These are phyloP conservation scores for Sclerotinia borealis DNA, from an alignment of 2,329 filamentous ascomycete species.

Conservation along the genomic window DNA sequence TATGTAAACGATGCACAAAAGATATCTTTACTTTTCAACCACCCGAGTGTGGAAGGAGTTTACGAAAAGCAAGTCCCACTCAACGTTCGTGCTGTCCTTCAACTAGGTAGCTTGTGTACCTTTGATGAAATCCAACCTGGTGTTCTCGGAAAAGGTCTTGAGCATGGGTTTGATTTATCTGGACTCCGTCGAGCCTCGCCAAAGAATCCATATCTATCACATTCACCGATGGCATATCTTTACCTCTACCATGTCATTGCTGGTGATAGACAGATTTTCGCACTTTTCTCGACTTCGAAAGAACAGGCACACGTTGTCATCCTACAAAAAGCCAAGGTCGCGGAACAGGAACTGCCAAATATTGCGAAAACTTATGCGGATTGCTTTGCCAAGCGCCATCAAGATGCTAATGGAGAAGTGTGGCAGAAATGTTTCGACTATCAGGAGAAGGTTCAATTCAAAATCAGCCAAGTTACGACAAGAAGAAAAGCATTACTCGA, in stretches of 20 bases:
- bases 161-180: slow-evolving; percentile 85
- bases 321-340: slow-evolving; percentile 75
- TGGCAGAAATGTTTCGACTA: slow-evolving; percentile 83
- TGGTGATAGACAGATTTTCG: slow-evolving; percentile 89
- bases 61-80: slow-evolving; percentile 93
- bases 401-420: slow-evolving; percentile 61
- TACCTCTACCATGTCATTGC: slow-evolving; percentile 90
- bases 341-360: slow-evolving; percentile 78
- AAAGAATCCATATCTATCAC: slow-evolving; percentile 70
- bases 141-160: slow-evolving; percentile 84
- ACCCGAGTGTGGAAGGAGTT: slow-evolving; percentile 91
- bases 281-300: slow-evolving; percentile 78
- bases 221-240: slow-evolving; percentile 71
- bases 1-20: slow-evolving; percentile 83
- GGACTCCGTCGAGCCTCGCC: slow-evolving; percentile 62
- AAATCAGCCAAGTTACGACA: slow-evolving; percentile 80
- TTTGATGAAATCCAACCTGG: slow-evolving; percentile 89
- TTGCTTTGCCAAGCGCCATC: slow-evolving; percentile 57
- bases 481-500: slow-evolving; percentile 84
- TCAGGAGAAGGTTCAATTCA: slow-evolving; percentile 80
- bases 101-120: slow-evolving; percentile 84
- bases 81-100: slow-evolving; percentile 78
- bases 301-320: slow-evolving; percentile 81
- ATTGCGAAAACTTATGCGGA: slow-evolving; percentile 84
- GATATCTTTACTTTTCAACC: slow-evolving; percentile 77